phyloP scores from a whole-genome alignment of 805 yeast species.

The Candida silvicultrix region DNA sequence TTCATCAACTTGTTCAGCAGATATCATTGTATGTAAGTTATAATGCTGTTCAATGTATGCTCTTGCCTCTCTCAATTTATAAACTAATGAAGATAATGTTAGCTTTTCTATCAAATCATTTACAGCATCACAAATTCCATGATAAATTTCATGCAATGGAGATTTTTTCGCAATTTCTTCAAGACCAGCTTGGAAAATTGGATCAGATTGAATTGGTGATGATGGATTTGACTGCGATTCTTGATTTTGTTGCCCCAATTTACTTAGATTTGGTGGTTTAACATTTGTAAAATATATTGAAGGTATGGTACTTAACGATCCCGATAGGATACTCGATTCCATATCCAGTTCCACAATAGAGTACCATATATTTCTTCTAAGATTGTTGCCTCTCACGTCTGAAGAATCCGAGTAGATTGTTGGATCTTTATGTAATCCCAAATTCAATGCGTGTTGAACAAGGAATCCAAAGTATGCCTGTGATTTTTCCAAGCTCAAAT shows the following conservation, averaged over 20 bases:
- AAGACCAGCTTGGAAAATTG: neutral
- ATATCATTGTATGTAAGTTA: neutral
- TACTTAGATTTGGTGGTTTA: neutral
- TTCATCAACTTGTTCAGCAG: neutral
- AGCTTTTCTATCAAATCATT: neutral
- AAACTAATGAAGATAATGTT: neutral
- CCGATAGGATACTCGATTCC: neutral
- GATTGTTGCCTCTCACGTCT: neutral
- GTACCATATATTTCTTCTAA: neutral
- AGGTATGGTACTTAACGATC: neutral
- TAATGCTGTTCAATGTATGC: neutral
- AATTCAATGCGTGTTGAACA: neutral
- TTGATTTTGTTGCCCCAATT: neutral
- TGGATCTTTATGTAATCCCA: neutral
- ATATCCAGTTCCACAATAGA: neutral
- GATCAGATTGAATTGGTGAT: neutral
- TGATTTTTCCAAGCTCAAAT: neutral
- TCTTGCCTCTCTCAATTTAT: neutral
- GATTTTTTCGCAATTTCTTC: neutral
- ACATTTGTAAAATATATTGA: neutral
- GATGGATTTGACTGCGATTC: neutral
- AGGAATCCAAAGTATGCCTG: neutral
- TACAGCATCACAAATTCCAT: neutral
- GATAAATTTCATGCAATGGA: neutral
- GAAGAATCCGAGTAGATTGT: neutral